A percentile compares a stretch with the other conserved stretches of the same genome.
Conservation (phyloP, 2,329 filamentous ascomycete species). For the Colletotrichum tamarilloi region DNA sequence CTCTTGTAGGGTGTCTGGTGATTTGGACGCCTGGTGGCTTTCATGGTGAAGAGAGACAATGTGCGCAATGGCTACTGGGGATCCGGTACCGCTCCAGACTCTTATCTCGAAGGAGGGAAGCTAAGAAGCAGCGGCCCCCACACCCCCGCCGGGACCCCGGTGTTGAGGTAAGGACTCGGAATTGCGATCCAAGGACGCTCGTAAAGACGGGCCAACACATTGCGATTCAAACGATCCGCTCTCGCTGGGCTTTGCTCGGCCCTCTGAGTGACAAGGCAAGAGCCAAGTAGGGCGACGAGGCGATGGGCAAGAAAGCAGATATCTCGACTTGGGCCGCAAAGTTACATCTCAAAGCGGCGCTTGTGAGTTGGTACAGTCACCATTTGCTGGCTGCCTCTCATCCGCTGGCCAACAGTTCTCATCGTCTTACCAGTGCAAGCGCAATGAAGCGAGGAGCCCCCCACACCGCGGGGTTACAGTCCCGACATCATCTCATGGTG, state of each 20-base stretch:
- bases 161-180: conserved; percentile 7
- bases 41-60: not conserved
- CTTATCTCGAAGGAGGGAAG: conserved; percentile 26
- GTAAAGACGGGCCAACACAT: conserved; percentile 1
- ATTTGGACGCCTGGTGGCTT: conserved; percentile 7
- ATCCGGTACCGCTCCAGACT: conserved; percentile 26
- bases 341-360: not conserved
- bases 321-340: conserved; percentile 1
- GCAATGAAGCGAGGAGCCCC: not conserved
- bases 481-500: conserved; percentile 22
- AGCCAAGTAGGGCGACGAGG: not conserved
- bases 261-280: not conserved
- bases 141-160: conserved; percentile 15
- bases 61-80: conserved; percentile 11
- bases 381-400: not conserved
- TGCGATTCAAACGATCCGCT: conserved; percentile 6
- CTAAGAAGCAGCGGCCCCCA: conserved; percentile 14
- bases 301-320: not conserved
- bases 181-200: conserved; percentile 12
- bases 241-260: conserved; percentile 13
- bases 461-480: conserved; percentile 12
- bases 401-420: not conserved
- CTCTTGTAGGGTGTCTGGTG: conserved; percentile 28
- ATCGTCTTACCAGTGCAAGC: not conserved
- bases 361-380: not conserved